Evolutionary conservation across 495 filamentous ascomycete genomes (phyloP), one percentile per base, ranked within the genome.

Genomic region (Evernia prunastri): DNA sequence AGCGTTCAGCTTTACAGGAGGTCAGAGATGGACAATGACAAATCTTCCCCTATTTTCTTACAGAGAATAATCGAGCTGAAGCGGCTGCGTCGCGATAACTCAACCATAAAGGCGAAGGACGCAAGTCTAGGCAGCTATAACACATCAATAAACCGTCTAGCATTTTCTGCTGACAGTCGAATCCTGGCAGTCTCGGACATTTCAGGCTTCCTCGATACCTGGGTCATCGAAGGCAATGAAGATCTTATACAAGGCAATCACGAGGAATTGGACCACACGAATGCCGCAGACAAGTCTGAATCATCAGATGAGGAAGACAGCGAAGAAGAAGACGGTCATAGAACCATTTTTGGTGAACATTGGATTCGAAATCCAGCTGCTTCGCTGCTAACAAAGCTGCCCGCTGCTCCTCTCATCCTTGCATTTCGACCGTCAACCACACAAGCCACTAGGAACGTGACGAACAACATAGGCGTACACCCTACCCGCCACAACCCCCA

Each of bases 131-230:
- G 89, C n/a, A 76, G 76, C 9, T 97, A 96, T 75, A 83, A 93
- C 60, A 81, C 87, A 67, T 85, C 84, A 31, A 85, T 97, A 47
- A 88, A 81, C 27, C 84, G 89, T 49, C 75, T 86, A 23, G 81
- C 85, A 0, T 97, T 97, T 73, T 95, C 92, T 12, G 78, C 86
- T 9, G 88, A 95, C 68, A 90, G 90, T 74, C 83, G 81, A 60
- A 82, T 96, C 59, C 72, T 97, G 20, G 89, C 86, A 11, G 83
- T 86, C 18, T 85, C 87, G 40, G 95, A 97, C 73, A 71, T 97
- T 29, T 86, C 87, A 57, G 95, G 95, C 35, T 88, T 86, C 72
- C 81, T 99, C 36, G 92, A 97, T 71, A 90, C 86, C 18, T 99
- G 91, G 86, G 74, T 89, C 7, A 74, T 97, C 36, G 79, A 83